These are phyloP conservation scores for Neocatenulostroma microsporum DNA, from an alignment of 2,329 filamentous ascomycete species.

Conservation along the genomic window DNA sequence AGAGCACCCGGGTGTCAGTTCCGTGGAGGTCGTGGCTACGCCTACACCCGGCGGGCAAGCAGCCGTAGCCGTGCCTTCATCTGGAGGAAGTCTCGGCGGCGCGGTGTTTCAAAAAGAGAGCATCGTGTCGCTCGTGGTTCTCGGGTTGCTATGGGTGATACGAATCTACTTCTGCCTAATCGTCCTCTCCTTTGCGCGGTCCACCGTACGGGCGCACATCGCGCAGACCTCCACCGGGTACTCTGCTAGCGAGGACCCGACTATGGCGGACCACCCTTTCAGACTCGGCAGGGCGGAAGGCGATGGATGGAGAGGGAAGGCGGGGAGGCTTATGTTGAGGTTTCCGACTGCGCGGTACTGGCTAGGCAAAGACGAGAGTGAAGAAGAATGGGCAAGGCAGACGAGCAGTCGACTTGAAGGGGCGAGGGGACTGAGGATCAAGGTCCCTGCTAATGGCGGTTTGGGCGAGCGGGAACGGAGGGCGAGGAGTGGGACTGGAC, in stretches of 20 bases:
- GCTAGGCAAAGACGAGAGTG: constrained; percentile 56
- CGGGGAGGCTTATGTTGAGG: constrained; percentile 71
- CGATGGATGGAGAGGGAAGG: constrained; percentile 66
- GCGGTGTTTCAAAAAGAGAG: constrained; percentile 58
- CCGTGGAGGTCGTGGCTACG: constrained; percentile 47
- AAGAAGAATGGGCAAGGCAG: constrained; percentile 61
- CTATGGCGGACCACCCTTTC: constrained; percentile 60
- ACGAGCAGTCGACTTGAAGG: constrained; percentile 53
- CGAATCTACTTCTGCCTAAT: constrained; percentile 78
- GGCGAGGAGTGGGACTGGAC: constrained; percentile 55
- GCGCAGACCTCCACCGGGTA: no score
- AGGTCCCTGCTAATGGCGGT: constrained; percentile 29
- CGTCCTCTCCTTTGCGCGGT: constrained; percentile 73
- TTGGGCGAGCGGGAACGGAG: constrained; percentile 52
- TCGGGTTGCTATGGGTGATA: constrained; percentile 64
- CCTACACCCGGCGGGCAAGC: constrained; percentile 47
- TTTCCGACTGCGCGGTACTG: constrained; percentile 66
- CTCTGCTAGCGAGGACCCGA: constrained; percentile 32
- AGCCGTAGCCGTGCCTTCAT: constrained; percentile 42
- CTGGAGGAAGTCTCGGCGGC: constrained; percentile 47
- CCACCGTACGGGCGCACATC: constrained; percentile 64
- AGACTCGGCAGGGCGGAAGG: constrained; percentile 63
- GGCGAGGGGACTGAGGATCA: constrained; percentile 30
- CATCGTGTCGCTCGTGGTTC: constrained; percentile 69
- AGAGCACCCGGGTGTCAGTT: constrained; percentile 49